phyloP scores from a whole-genome alignment of 495 filamentous ascomycete species.

The Astrocystis sublimbata region DNA sequence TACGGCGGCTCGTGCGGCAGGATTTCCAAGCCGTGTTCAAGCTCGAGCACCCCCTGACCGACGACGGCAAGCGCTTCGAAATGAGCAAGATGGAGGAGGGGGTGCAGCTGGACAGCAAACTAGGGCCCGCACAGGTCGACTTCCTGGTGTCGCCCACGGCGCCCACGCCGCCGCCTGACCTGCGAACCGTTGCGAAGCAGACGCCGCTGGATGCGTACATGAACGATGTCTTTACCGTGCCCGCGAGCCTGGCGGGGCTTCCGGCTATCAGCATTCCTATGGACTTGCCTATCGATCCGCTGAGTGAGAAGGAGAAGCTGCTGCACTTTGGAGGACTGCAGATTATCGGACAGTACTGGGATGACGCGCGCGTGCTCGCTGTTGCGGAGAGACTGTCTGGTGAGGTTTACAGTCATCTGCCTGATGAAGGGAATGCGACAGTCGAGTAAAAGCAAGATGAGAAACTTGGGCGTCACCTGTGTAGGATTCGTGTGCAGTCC shows the following conservation, averaged over 20 bases:
- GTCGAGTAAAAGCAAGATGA: too few species aligned
- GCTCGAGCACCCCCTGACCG: slow-evolving; percentile 63
- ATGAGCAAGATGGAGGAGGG: slow-evolving; percentile 48
- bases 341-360: slow-evolving; percentile 86
- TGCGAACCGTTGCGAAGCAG: slow-evolving; percentile 52
- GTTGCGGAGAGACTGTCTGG: slow-evolving; percentile 46
- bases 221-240: slow-evolving; percentile 95
- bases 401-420: slow-evolving; percentile 19
- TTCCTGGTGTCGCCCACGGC: slow-evolving; percentile 87
- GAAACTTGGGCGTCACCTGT: too few species aligned
- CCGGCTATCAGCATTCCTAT: slow-evolving; percentile 87
- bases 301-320: slow-evolving; percentile 29
- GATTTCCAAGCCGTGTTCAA: slow-evolving; percentile 84
- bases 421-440: too few species aligned
- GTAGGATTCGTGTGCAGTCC: too few species aligned
- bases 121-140: slow-evolving; percentile 65
- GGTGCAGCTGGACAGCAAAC: slow-evolving; percentile 43
- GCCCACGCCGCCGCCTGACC: slow-evolving; percentile 70
- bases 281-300: slow-evolving; percentile 30
- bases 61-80: slow-evolving; percentile 45
- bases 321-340: slow-evolving; percentile 69
- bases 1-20: slow-evolving; percentile 76
- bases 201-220: slow-evolving; percentile 61
- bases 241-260: slow-evolving; percentile 87
- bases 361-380: slow-evolving; percentile 67